Base-by-base conservation (phyloP, 345 rosid species). In the Hibiscus tridactylites region DNA sequence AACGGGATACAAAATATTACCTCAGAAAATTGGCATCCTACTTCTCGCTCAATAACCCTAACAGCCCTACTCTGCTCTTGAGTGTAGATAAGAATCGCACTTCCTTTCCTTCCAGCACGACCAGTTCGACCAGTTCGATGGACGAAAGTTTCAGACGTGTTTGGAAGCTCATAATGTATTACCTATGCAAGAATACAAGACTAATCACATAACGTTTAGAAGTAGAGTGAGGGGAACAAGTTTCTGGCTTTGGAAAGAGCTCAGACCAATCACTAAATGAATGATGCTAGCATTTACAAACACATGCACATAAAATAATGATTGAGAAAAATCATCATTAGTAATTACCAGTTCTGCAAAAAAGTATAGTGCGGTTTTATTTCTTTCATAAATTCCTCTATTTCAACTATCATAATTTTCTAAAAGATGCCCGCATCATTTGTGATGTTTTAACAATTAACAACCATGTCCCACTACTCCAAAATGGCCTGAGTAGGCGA, bases 41-140 rank as follows among this genome's bases (percentile, higher is more conserved):
- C 88, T 78, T 96, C 99, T 47, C 88, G 90, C 79, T 92, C 99
- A 46, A 89, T 84, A 24, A 76, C 69, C 82, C 53, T 83, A 37
- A 96, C 87, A 58, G 86, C 81, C 84, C 93, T 86, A 26, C 78
- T n/a, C 73, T 96, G 95, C 9, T 89, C 91, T 46, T 61, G 80
- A 16, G 93, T 74, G 79, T 92, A 85, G 68, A 96, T 83, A 54
- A 96, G 90, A 74, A 96, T 89, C 3, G 93, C 92, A 81, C 79
- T 87, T 77, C 99, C 98, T 81, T 91, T 92, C 90, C 93, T 96
- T 28, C 99, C 98, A 66, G 99, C 98, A 75, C 97, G 96, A n/a
- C 98, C 98, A 62, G 99, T 96, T 73, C 97, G 83, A 31, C 99
- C 99, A 62, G 99, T 89, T 54, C 99, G 92, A 71, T 96, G 99